Conservation (phyloP, 352 stramenopile species). For the Sclerospora graminicola region DNA sequence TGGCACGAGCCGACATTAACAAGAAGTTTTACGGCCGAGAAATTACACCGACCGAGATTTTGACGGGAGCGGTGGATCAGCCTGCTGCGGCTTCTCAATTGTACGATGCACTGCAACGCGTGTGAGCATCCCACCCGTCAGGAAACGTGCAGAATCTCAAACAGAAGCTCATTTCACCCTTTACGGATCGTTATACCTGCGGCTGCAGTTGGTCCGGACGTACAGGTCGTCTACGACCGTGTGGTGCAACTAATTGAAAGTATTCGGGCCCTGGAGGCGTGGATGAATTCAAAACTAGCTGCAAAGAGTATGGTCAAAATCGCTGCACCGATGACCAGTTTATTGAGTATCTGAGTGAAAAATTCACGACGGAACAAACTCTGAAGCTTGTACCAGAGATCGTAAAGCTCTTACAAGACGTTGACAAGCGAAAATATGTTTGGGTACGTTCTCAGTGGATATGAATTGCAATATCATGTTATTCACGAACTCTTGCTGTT, state of each 20-base stretch:
- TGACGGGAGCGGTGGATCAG: slow-evolving; percentile 75
- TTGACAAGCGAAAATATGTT: slow-evolving; percentile 73
- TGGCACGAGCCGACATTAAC: slow-evolving; percentile 69
- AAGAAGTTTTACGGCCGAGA: slow-evolving; percentile 85
- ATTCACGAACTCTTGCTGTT: slow-evolving; percentile 5
- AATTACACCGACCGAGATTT: slow-evolving; percentile 75
- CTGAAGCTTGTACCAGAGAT: slow-evolving; percentile 70
- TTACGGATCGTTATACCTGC: slow-evolving; percentile 66
- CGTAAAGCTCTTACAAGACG: slow-evolving; percentile 76
- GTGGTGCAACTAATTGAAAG: slow-evolving; percentile 65
- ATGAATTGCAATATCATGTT: background rate
- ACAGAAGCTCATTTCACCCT: slow-evolving; percentile 56
- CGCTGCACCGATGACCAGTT: slow-evolving; percentile 68
- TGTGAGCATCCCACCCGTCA: slow-evolving; percentile 62
- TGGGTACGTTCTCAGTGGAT: slow-evolving; percentile 39
- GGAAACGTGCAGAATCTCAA: slow-evolving; percentile 37
- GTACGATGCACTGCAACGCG: slow-evolving; percentile 73
- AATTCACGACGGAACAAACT: slow-evolving; percentile 65
- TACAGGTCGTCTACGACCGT: slow-evolving; percentile 81
- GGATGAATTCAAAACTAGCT: slow-evolving; percentile 78
- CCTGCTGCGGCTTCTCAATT: slow-evolving; percentile 67
- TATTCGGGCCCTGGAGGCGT: slow-evolving; percentile 44
- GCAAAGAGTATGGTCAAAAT: slow-evolving; percentile 83
- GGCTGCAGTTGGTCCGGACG: slow-evolving; percentile 53
- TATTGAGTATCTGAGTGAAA: slow-evolving; percentile 46